Percentiles rank a stretch among this genome's conserved stretches.
Conservation (phyloP, 2,329 filamentous ascomycete genomes). For the Pseudogymnoascus sp. region DNA sequence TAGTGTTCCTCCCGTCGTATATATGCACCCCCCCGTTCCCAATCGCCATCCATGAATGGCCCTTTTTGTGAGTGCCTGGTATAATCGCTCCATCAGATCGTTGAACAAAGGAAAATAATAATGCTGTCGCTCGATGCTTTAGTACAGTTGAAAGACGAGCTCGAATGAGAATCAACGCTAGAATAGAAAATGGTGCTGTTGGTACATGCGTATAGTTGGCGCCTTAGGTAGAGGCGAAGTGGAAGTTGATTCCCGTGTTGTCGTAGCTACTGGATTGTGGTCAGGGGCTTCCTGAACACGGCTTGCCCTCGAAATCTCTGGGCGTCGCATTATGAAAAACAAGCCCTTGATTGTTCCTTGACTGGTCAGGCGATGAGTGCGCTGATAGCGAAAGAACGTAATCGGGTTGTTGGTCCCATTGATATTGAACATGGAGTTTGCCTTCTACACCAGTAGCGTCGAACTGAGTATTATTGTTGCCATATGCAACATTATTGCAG, state of each 20-base stretch:
- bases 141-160: conserved; percentile 3
- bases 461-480: neutral
- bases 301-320: conserved; percentile 5
- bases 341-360: neutral
- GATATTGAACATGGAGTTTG: conserved; percentile 5
- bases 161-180: conserved; percentile 3
- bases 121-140: conserved; percentile 10
- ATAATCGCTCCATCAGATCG: conserved; percentile 8
- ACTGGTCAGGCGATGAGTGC: neutral
- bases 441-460: neutral
- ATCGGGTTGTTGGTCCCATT: conserved; percentile 5
- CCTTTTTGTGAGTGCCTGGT: conserved; percentile 9
- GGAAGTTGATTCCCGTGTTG: neutral
- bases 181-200: conserved; percentile 3
- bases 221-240: neutral
- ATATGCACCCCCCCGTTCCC: neutral
- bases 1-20: neutral
- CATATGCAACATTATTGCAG: neutral
- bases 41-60: conserved; percentile 8
- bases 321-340: neutral
- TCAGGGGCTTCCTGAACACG: neutral
- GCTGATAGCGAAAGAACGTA: neutral
- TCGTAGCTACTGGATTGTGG: neutral
- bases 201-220: neutral
- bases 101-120: conserved; percentile 9